Conservation (phyloP, 1,284 basidiomycete species). For the Sanghuangporus baumii region DNA sequence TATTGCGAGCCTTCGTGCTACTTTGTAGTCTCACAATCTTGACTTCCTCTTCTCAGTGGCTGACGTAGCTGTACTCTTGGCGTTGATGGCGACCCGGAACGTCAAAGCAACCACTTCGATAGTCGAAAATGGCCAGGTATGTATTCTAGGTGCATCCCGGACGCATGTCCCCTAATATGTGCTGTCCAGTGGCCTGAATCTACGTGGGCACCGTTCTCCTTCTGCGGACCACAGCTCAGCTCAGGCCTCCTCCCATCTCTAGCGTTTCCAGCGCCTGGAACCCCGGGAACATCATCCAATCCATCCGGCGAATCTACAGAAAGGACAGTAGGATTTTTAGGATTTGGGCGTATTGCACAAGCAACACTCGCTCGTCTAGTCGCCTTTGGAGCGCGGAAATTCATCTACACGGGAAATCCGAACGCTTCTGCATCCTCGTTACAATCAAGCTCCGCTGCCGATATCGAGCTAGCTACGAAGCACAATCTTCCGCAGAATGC, state of each 20-base stretch:
- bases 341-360: slow-evolving; percentile 90
- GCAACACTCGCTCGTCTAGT: slow-evolving; percentile 71
- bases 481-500: slow-evolving; percentile 39
- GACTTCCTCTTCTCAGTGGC: slow-evolving; percentile 50
- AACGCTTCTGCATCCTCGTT: slow-evolving; percentile 29
- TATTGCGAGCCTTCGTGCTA: not conserved
- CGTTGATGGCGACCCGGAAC: slow-evolving; percentile 85
- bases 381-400: slow-evolving; percentile 70
- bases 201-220: slow-evolving; percentile 76
- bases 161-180: not conserved
- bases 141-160: slow-evolving; percentile 19
- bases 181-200: slow-evolving; percentile 47
- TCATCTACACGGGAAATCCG: slow-evolving; percentile 59
- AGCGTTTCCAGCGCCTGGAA: slow-evolving; percentile 37
- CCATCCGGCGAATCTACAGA: slow-evolving; percentile 33
- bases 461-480: slow-evolving; percentile 47
- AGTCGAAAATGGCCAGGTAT: slow-evolving; percentile 63
- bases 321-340: slow-evolving; percentile 73
- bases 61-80: slow-evolving; percentile 83
- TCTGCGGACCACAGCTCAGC: slow-evolving; percentile 77
- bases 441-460: slow-evolving; percentile 32
- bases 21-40: not conserved
- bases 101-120: slow-evolving; percentile 58
- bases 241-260: slow-evolving; percentile 33
- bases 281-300: slow-evolving; percentile 19